Percentiles rank a stretch among this genome's conserved stretches.
Conservation (phyloP, 1,284 basidiomycete genomes). For the Cryptococcus sp. region DNA sequence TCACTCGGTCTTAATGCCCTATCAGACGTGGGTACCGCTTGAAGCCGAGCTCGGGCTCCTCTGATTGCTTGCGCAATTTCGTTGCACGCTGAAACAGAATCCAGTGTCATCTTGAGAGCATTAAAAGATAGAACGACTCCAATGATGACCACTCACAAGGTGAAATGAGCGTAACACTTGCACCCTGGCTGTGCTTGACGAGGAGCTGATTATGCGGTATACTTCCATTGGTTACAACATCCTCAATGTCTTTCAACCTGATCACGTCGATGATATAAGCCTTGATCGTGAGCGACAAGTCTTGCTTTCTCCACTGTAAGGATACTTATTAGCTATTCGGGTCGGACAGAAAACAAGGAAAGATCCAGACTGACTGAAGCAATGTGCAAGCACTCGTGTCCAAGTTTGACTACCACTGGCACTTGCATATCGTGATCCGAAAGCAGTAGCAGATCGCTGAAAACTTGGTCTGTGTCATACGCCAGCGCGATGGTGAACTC, state of each 20-base stretch:
- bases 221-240: slow-evolving; percentile 76
- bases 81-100: slow-evolving; percentile 67
- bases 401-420: slow-evolving; percentile 48
- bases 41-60: slow-evolving; percentile 35
- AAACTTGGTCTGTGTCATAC: slow-evolving; percentile 47
- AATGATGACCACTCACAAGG: slow-evolving; percentile 26
- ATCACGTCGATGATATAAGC: slow-evolving; percentile 51
- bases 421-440: slow-evolving; percentile 49
- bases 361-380: slow-evolving; percentile 36
- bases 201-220: slow-evolving; percentile 77
- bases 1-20: slow-evolving; percentile 76
- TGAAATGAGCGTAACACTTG: slow-evolving; percentile 43
- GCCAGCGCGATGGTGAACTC: slow-evolving; percentile 47
- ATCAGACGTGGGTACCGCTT: slow-evolving; percentile 61
- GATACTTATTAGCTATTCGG: too few species aligned
- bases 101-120: slow-evolving; percentile 49
- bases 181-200: slow-evolving; percentile 60
- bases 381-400: slow-evolving; percentile 46
- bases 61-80: slow-evolving; percentile 61
- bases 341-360: background rate
- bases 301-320: slow-evolving; percentile 43
- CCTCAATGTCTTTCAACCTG: slow-evolving; percentile 66
- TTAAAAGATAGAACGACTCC: slow-evolving; percentile 57
- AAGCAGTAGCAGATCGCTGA: slow-evolving; percentile 43
- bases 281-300: slow-evolving; percentile 37